A percentile compares a stretch with the other conserved stretches of the same genome.
Conservation (phyloP, 2,329 filamentous ascomycete genomes). For the Thermoascus crustaceus region DNA sequence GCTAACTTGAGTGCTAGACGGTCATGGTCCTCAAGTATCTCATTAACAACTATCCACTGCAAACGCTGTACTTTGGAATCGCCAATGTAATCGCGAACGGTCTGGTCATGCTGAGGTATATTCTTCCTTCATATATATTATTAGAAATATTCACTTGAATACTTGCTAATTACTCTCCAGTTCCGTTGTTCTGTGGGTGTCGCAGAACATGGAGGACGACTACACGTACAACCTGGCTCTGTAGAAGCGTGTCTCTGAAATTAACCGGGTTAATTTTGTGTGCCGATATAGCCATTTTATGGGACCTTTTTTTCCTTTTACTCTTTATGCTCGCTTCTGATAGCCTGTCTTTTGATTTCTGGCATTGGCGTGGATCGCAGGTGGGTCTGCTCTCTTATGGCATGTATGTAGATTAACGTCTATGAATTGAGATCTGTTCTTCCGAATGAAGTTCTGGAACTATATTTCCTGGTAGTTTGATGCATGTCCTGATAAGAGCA, state of each 20-base stretch:
- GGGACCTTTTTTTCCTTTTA: no score
- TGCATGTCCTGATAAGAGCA: no score
- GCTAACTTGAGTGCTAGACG: slow-evolving; percentile 32
- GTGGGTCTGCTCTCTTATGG: no score
- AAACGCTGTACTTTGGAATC: slow-evolving; percentile 59
- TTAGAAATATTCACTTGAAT: background rate
- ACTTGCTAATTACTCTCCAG: slow-evolving; percentile 32
- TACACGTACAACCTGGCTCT: slow-evolving; percentile 63
- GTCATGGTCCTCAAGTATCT: slow-evolving; percentile 62
- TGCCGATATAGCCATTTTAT: no score
- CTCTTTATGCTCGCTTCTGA: no score
- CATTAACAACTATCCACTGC: slow-evolving; percentile 50
- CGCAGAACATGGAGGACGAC: slow-evolving; percentile 65
- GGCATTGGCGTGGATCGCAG: no score
- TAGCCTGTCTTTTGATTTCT: no score
- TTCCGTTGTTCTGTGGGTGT: slow-evolving; percentile 59
- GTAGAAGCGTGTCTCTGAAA: slow-evolving; percentile 20
- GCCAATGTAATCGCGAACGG: slow-evolving; percentile 59
- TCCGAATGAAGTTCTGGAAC: no score
- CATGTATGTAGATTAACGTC: no score
- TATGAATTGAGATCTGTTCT: no score
- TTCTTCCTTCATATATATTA: slow-evolving; percentile 2
- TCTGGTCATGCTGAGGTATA: slow-evolving; percentile 59
- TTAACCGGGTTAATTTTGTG: background rate
- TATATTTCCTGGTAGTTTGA: no score